These are phyloP conservation scores for Tetrastigma voinierianum DNA, from an alignment of 164 flowering plant genomes.

Conservation along the genomic window DNA sequence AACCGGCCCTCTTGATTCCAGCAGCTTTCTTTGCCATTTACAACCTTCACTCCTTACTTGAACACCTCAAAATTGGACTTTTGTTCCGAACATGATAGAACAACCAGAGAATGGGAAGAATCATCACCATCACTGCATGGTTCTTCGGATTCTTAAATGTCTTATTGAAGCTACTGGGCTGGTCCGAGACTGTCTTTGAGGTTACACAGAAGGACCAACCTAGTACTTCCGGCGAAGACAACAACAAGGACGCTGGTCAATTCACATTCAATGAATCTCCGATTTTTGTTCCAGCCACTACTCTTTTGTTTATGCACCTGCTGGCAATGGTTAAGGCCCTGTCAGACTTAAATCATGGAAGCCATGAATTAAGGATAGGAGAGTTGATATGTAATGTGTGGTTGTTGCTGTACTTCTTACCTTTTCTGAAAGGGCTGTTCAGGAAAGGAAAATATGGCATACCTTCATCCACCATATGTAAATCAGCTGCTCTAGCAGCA, in stretches of 20 bases:
- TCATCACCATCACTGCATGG: conserved; percentile 32
- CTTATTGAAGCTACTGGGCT: conserved; percentile 35
- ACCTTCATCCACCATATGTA: too few relatives aligned
- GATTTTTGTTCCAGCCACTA: conserved; percentile 36
- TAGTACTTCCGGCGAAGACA: background rate
- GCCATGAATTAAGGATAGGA: too few relatives aligned
- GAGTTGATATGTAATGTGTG: too few relatives aligned
- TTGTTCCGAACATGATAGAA: conserved; percentile 56
- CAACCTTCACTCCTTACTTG: conserved; percentile 30
- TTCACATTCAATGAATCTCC: conserved; percentile 54
- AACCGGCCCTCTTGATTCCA: conserved; percentile 25
- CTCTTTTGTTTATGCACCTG: conserved; percentile 40
- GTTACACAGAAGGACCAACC: conserved; percentile 42
- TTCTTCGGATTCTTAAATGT: conserved; percentile 34
- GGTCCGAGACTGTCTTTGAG: conserved; percentile 45
- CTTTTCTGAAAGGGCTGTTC: too few relatives aligned
- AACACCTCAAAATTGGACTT: conserved; percentile 26
- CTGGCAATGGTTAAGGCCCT: conserved; percentile 19
- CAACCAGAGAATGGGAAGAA: conserved; percentile 35
- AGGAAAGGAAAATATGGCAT: too few relatives aligned
- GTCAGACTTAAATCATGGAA: background rate
- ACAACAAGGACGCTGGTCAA: conserved; percentile 11
- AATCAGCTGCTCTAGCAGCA: too few relatives aligned
- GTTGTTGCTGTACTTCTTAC: too few relatives aligned
- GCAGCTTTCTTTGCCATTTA: conserved; percentile 25